Conservation (phyloP, 108 stramenopile genomes). For the Cyclotella atomus region DNA sequence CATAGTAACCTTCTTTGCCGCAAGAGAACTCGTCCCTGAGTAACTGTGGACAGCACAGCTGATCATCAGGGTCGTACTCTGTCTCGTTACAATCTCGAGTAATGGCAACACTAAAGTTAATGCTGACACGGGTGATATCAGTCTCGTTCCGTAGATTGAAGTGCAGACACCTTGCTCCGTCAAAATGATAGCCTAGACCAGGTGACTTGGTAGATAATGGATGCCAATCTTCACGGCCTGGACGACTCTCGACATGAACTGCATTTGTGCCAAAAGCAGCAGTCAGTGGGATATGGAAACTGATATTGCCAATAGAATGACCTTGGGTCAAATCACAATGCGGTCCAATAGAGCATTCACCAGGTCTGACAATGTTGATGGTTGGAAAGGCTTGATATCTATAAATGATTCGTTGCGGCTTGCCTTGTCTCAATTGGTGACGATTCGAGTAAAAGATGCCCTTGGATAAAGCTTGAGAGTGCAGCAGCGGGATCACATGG, state of each 20-base stretch:
- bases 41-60: slow-evolving; percentile 47
- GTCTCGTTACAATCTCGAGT: slow-evolving; percentile 30
- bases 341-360: slow-evolving; percentile 64
- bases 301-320: slow-evolving; percentile 64
- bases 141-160: slow-evolving; percentile 76
- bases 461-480: slow-evolving; percentile 65
- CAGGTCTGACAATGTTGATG: slow-evolving; percentile 66
- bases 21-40: slow-evolving; percentile 58
- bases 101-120: slow-evolving; percentile 74
- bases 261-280: slow-evolving; percentile 68
- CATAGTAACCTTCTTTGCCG: slow-evolving; percentile 63
- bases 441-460: slow-evolving; percentile 55
- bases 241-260: slow-evolving; percentile 65
- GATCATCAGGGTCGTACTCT: slow-evolving; percentile 51
- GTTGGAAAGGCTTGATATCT: slow-evolving; percentile 81
- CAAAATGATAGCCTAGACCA: slow-evolving; percentile 73
- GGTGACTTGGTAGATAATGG: slow-evolving; percentile 58
- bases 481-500: slow-evolving; percentile 75
- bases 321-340: slow-evolving; percentile 72
- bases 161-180: slow-evolving; percentile 75
- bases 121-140: slow-evolving; percentile 63
- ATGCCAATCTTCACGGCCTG: slow-evolving; percentile 80
- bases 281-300: slow-evolving; percentile 77
- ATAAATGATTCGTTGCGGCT: slow-evolving; percentile 53
- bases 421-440: slow-evolving; percentile 38